phyloP scores from a whole-genome alignment of 2,329 filamentous ascomycete species.

The Aspergillus thermomutatus region DNA sequence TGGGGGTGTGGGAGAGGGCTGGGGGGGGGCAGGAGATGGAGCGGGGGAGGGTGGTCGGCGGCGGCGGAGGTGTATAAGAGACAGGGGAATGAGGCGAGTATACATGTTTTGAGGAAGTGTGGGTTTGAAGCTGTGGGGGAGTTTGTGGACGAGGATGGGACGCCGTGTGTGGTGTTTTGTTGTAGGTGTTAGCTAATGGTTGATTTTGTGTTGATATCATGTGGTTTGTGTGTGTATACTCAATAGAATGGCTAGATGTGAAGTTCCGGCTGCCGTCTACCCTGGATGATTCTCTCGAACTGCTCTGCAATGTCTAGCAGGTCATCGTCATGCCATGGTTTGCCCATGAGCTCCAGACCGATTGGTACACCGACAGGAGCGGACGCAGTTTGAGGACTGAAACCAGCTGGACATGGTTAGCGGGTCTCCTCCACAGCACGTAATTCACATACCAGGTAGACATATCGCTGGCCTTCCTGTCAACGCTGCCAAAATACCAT shows the following conservation, averaged over 20 bases:
- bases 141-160: conserved; percentile 9
- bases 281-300: conserved; percentile 46
- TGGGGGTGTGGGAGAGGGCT: too few species aligned
- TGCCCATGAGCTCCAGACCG: conserved; percentile 62
- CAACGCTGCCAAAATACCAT: conserved; percentile 54
- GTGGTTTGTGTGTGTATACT: background rate
- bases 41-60: too few species aligned
- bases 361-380: conserved; percentile 60
- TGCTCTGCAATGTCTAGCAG: conserved; percentile 53
- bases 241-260: background rate
- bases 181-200: background rate
- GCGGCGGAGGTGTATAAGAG: too few species aligned
- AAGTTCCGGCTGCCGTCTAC: conserved; percentile 48
- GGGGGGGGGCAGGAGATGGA: conserved; percentile 16
- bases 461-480: conserved; percentile 53
- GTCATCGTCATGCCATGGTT: conserved; percentile 53
- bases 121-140: conserved; percentile 20
- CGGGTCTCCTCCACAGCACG: background rate
- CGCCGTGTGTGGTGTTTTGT: conserved; percentile 1
- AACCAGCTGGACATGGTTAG: conserved; percentile 38
- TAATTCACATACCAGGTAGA: conserved; percentile 28
- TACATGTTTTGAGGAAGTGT: conserved; percentile 51
- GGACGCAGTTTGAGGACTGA: conserved; percentile 46
- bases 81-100: conserved; percentile 52
- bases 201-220: background rate